These are phyloP conservation scores for Cercospora sp. DNA, from an alignment of 2,329 filamentous ascomycete species.

Conservation along the genomic window DNA sequence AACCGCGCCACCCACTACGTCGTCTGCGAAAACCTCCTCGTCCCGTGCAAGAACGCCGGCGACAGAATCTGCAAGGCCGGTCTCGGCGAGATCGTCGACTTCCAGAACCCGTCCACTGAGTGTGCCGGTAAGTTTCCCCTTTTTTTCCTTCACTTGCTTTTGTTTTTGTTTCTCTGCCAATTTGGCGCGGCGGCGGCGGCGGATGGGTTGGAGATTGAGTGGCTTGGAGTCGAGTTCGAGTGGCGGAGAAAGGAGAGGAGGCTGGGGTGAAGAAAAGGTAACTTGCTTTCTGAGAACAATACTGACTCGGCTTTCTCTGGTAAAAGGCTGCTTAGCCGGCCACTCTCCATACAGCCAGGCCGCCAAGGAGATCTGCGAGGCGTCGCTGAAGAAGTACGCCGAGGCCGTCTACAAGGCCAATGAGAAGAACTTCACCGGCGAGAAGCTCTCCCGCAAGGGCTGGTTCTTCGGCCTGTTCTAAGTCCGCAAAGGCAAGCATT, in stretches of 20 bases:
- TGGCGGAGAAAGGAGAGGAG: not conserved
- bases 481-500: not conserved
- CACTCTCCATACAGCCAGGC: not conserved
- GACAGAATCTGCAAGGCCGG: constrained; percentile 7
- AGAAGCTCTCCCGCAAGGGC: not conserved
- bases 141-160: not conserved
- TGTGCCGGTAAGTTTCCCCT: constrained; percentile 8
- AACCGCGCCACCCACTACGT: constrained; percentile 1
- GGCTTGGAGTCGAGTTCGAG: not conserved
- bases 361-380: constrained; percentile 6
- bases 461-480: constrained; percentile 10
- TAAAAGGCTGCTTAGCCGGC: constrained; percentile 7
- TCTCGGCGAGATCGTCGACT: constrained; percentile 1
- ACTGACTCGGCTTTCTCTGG: not conserved
- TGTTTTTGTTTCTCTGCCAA: not conserved
- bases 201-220: not conserved
- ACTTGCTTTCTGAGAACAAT: not conserved
- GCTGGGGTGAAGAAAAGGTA: not conserved
- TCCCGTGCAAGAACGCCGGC: constrained; percentile 8
- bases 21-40: not conserved
- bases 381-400: constrained; percentile 9
- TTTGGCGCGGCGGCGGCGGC: not conserved
- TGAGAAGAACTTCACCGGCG: constrained; percentile 2
- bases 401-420: constrained; percentile 7
- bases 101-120: constrained; percentile 13